Percentiles rank a stretch among this genome's conserved stretches.
Conservation (phyloP, 176 grass and related monocot genomes). For the Phragmites australis region DNA sequence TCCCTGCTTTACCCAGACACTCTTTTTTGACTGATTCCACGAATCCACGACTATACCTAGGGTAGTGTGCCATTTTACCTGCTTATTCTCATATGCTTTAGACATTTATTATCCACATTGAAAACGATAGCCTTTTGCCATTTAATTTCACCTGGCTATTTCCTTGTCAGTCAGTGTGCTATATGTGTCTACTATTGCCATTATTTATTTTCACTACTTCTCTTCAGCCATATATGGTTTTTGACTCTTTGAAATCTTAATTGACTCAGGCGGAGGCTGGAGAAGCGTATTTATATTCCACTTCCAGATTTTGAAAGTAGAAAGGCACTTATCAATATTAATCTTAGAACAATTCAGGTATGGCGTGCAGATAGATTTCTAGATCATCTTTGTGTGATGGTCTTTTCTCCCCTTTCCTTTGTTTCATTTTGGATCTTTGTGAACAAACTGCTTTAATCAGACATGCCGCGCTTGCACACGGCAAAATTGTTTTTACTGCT, state of each 20-base stretch:
- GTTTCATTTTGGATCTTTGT: background rate
- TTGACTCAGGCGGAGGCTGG: constrained; percentile 79
- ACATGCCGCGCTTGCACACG: background rate
- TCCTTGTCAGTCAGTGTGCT: constrained; percentile 10
- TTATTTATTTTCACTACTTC: constrained; percentile 10
- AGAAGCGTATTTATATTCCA: constrained; percentile 98
- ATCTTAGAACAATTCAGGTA: constrained; percentile 98
- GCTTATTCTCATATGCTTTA: background rate
- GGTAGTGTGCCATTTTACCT: background rate
- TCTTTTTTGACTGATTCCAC: constrained; percentile 21
- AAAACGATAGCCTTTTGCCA: background rate
- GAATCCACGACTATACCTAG: background rate
- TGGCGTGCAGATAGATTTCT: background rate
- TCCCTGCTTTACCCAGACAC: background rate
- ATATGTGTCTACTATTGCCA: constrained; percentile 11
- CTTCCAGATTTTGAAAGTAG: constrained; percentile 96
- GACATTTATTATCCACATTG: background rate
- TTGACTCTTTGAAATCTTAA: constrained; percentile 29
- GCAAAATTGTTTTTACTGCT: background rate
- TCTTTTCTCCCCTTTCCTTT: background rate
- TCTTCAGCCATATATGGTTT: constrained; percentile 17
- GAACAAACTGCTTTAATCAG: background rate
- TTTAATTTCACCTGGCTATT: constrained; percentile 29
- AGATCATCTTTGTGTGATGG: background rate
- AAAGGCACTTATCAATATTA: constrained; percentile 97